phyloP scores from a whole-genome alignment of 805 yeast species.

The Candida manassasensis region DNA sequence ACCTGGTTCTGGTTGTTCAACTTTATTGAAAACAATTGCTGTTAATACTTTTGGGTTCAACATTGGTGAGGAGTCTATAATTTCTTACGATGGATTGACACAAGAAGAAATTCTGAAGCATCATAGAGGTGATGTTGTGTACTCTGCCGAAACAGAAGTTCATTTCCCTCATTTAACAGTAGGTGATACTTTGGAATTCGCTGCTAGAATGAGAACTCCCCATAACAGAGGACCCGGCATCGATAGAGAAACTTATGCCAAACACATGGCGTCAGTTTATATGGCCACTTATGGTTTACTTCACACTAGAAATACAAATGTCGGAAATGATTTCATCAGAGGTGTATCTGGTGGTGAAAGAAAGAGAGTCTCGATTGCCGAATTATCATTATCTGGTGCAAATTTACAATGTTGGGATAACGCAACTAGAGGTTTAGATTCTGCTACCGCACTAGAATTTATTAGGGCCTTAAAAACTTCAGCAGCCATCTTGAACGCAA shows the following conservation, averaged over 20 bases:
- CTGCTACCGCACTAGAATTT: conserved; percentile 78
- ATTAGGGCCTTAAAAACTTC: conserved; percentile 59
- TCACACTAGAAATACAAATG: conserved; percentile 54
- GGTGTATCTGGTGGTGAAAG: conserved; percentile 87
- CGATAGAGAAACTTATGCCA: conserved; percentile 31
- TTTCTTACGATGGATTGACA: conserved; percentile 32
- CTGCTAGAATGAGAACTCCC: conserved; percentile 47
- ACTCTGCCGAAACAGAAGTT: conserved; percentile 50
- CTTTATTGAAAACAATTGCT: conserved; percentile 36
- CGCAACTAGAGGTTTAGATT: conserved; percentile 81
- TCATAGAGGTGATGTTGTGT: conserved; percentile 35
- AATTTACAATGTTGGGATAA: conserved; percentile 59
- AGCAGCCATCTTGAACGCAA: conserved; percentile 47
- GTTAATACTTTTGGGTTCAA: conserved; percentile 35
- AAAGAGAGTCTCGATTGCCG: conserved; percentile 80
- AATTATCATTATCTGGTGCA: conserved; percentile 63
- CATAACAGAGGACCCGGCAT: conserved; percentile 34
- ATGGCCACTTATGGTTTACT: conserved; percentile 46
- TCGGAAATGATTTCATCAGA: conserved; percentile 61
- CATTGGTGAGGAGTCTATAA: conserved; percentile 26
- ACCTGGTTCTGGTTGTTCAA: conserved; percentile 41
- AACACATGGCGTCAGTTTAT: conserved; percentile 38
- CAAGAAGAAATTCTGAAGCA: conserved; percentile 24
- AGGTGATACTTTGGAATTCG: conserved; percentile 52
- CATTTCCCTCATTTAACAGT: conserved; percentile 56